A percentile compares a stretch with the other conserved stretches of the same genome.
Conservation (phyloP, 1,139 yeast genomes). For the Pneumocystis carinii region DNA sequence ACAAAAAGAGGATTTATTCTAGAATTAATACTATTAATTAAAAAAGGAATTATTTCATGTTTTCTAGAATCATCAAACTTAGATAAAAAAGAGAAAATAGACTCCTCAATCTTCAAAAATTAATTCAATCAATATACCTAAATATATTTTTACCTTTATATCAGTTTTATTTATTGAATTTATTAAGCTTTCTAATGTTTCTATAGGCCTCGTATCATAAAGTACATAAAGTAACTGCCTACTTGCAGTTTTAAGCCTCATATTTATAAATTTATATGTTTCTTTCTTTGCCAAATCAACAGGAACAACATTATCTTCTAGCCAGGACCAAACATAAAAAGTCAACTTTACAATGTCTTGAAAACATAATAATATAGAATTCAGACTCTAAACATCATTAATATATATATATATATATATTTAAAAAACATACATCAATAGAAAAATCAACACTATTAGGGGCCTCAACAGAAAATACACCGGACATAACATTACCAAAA, state of each 20-base stretch:
- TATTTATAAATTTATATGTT: background rate
- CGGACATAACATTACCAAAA: conserved; percentile 2
- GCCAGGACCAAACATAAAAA: conserved; percentile 1
- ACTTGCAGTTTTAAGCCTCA: background rate
- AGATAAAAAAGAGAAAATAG: background rate
- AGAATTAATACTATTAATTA: background rate
- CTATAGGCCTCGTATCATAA: background rate
- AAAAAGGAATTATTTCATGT: background rate
- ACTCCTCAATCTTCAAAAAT: background rate
- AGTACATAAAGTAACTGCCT: background rate
- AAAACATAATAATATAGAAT: background rate
- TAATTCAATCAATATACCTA: background rate
- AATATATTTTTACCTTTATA: background rate
- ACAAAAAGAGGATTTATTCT: background rate
- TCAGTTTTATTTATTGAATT: background rate
- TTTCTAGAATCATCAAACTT: background rate
- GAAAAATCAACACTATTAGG: background rate
- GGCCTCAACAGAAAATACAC: conserved; percentile 1
- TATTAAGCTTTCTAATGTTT: background rate
- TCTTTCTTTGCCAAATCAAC: background rate
- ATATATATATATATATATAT: background rate
- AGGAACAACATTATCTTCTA: background rate
- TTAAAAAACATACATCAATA: background rate
- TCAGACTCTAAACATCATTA: background rate
- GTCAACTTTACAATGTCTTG: background rate